Evolutionary conservation across 1,139 yeast species (phyloP).

Genomic region (Taphrina flavorubra): DNA sequence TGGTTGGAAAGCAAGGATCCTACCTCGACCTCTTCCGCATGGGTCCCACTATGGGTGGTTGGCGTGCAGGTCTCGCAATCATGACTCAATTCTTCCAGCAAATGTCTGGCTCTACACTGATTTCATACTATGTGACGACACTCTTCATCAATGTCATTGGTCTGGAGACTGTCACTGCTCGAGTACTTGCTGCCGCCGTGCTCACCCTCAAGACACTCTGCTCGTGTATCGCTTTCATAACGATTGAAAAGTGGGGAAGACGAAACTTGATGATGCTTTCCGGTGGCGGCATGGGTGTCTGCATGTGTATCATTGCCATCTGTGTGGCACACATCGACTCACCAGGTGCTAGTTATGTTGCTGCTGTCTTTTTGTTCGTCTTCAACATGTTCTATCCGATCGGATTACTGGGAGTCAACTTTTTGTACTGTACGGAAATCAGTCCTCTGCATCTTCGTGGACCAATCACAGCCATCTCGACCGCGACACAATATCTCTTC

Average conservation of each 20-base stretch:
- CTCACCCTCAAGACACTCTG: conserved; percentile 72
- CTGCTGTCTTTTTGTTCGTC: conserved; percentile 44
- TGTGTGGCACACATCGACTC: conserved; percentile 25
- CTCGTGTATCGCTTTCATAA: conserved; percentile 88
- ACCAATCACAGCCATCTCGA: conserved; percentile 45
- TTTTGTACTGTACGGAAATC: conserved; percentile 45
- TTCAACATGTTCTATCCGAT: conserved; percentile 45
- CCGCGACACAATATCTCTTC: conserved; percentile 45
- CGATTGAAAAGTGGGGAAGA: conserved; percentile 90
- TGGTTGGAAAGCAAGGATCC: conserved; percentile 67
- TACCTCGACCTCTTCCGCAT: conserved; percentile 68
- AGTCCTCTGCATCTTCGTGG: conserved; percentile 45
- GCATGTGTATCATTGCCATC: conserved; percentile 49
- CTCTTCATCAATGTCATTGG: conserved; percentile 74
- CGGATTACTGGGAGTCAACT: conserved; percentile 45
- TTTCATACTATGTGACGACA: conserved; percentile 34
- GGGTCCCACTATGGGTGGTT: conserved; percentile 63
- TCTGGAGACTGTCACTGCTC: conserved; percentile 77
- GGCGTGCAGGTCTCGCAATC: conserved; percentile 85
- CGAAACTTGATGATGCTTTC: conserved; percentile 80
- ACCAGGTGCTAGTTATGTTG: conserved; percentile 43
- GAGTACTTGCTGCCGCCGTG: conserved; percentile 91
- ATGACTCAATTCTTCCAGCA: conserved; percentile 91
- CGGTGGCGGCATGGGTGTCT: conserved; percentile 72
- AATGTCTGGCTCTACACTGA: conserved; percentile 87